Base-by-base conservation (phyloP, 805 yeast genomes). In the Candida ponderosae region DNA sequence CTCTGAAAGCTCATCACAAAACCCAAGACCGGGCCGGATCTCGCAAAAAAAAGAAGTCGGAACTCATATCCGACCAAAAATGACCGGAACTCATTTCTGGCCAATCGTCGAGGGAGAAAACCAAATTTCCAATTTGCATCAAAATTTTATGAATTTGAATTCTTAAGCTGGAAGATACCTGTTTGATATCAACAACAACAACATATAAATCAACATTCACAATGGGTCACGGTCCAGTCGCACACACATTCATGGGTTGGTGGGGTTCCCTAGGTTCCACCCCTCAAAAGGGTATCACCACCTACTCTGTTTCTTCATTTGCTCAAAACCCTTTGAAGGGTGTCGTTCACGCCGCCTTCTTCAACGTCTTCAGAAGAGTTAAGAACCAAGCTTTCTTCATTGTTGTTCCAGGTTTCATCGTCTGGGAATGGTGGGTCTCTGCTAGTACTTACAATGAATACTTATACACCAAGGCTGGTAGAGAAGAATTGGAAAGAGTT, bases 391-490 rank as follows among this genome's bases (percentile, higher is more conserved):
- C 79, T 44, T 66, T 90, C 51, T 90, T 69, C 68, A 66, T 90
- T 41, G 65, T 75, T 37, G 59, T 87, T 48, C 98, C 98, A 50
- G 87, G 75, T 48, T 69, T 77, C 40, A 62, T 85, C 48, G 80
- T 85, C 59, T 87, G 90, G 84, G 79, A 77, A 63, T 66, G 90
- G 68, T 87, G 96, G 95, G 77, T 76, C 47, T 65, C 72, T 59
- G 89, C 94, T 49, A 79, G 87, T 70, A 88, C 82, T 60, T 88
- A 88, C 78, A 85, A 90, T 68, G 90, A 79, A 62, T 89, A 70
- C 78, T 75, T 90, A 63, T 90, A 90, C 76, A 88, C 97, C 66
- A 90, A 90, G 75, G 97, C 85, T 48, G 98, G 98, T 64, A 86
- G 89, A 72, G 90, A 82, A 72, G 96, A 90, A 61, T 76, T 90